phyloP scores from a whole-genome alignment of 352 stramenopile species.

The Globisporangium viniferum region DNA sequence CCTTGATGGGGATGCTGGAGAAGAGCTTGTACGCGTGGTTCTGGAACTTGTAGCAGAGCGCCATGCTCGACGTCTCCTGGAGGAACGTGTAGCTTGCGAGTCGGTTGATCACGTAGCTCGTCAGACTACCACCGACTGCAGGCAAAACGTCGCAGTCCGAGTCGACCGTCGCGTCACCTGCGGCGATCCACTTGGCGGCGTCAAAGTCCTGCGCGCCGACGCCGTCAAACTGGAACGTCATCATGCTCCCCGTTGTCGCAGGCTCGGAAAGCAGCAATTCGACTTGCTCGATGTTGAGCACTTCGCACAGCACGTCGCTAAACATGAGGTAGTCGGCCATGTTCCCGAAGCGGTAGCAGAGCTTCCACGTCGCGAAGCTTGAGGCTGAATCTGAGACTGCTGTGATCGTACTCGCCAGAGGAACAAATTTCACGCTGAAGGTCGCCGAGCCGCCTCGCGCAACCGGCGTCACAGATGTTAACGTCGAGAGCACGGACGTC shows the following conservation, averaged over 20 bases:
- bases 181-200: conserved; percentile 49
- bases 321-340: conserved; percentile 54
- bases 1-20: conserved; percentile 33
- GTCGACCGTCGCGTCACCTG: conserved; percentile 22
- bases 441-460: conserved; percentile 31
- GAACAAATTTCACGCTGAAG: conserved; percentile 35
- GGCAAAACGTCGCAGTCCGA: conserved; percentile 37
- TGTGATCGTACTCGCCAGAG: no score
- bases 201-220: conserved; percentile 64
- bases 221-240: conserved; percentile 62
- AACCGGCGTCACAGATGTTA: conserved; percentile 28
- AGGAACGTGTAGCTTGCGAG: conserved; percentile 43
- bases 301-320: conserved; percentile 50
- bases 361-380: conserved; percentile 53
- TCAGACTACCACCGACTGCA: conserved; percentile 35
- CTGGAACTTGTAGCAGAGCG: conserved; percentile 61
- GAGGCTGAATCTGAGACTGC: background rate
- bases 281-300: conserved; percentile 50
- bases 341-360: conserved; percentile 69
- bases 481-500: conserved; percentile 27
- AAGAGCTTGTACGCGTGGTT: conserved; percentile 54
- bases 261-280: conserved; percentile 30
- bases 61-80: conserved; percentile 35
- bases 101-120: conserved; percentile 31
- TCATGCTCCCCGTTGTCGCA: conserved; percentile 31